Evolutionary conservation across 1,139 yeast species (phyloP).

Genomic region (Lodderomyces elongisporus): DNA sequence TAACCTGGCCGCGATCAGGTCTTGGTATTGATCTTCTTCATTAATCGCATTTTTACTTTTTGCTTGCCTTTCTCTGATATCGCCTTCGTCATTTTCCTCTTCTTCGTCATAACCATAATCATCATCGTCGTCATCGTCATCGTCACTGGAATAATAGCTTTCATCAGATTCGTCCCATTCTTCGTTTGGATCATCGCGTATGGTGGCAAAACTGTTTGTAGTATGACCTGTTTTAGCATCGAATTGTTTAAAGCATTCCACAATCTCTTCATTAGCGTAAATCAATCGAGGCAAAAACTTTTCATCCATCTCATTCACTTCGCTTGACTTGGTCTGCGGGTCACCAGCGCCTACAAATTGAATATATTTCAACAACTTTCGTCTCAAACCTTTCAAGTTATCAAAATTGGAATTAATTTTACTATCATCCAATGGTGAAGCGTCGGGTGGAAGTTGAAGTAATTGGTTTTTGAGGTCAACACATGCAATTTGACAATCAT

Average conservation of each 20-base stretch:
- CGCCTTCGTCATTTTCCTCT: slow-evolving; percentile 9
- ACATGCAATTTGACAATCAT: slow-evolving; percentile 73
- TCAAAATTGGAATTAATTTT: slow-evolving; percentile 60
- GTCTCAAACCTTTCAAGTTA: slow-evolving; percentile 69
- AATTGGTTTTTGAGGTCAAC: slow-evolving; percentile 68
- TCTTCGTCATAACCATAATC: slow-evolving; percentile 40
- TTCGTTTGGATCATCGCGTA: slow-evolving; percentile 23
- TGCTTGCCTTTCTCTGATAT: slow-evolving; percentile 4
- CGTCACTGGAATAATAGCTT: slow-evolving; percentile 46
- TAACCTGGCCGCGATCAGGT: slow-evolving; percentile 17
- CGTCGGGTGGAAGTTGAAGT: slow-evolving; percentile 51
- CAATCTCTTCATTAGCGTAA: slow-evolving; percentile 85
- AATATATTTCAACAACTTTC: slow-evolving; percentile 72
- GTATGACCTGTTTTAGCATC: slow-evolving; percentile 46
- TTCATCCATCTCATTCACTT: slow-evolving; percentile 46
- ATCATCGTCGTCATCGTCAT: slow-evolving; percentile 30
- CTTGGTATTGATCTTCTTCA: slow-evolving; percentile 14
- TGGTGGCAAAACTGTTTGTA: slow-evolving; percentile 33
- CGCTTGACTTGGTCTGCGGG: slow-evolving; percentile 24
- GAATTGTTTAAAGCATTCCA: slow-evolving; percentile 62
- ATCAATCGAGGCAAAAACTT: slow-evolving; percentile 82
- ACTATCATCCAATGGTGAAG: slow-evolving; percentile 56
- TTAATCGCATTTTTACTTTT: no score
- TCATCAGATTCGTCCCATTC: slow-evolving; percentile 19
- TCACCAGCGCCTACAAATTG: slow-evolving; percentile 68